Conservation (phyloP, 1,139 yeast genomes). For the Zygosaccharomyces pseudobailii region DNA sequence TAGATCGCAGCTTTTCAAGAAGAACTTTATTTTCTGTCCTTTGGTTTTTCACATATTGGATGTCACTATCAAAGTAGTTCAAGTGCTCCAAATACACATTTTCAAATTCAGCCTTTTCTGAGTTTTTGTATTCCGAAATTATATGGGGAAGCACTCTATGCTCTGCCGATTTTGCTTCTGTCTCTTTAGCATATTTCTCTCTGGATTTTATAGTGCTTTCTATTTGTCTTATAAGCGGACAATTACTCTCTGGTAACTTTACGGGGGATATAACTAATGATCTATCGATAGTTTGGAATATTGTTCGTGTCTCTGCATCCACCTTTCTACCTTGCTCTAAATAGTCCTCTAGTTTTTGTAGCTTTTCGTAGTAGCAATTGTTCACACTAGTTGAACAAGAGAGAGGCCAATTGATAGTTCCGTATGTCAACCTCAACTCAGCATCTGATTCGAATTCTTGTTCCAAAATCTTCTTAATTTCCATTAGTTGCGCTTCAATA, state of each 20-base stretch:
- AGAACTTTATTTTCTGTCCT: conserved; percentile 40
- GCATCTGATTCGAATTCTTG: conserved; percentile 57
- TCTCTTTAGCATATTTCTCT: conserved; percentile 39
- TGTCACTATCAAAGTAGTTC: conserved; percentile 36
- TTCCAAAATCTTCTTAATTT: conserved; percentile 45
- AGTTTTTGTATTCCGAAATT: conserved; percentile 42
- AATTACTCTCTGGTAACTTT: conserved; percentile 23
- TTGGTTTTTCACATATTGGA: conserved; percentile 31
- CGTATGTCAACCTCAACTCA: conserved; percentile 44
- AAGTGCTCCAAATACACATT: conserved; percentile 40
- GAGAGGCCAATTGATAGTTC: conserved; percentile 49
- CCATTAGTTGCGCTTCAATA: conserved; percentile 30
- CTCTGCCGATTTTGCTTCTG: conserved; percentile 45
- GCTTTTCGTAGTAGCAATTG: conserved; percentile 37
- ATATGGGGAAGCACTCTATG: conserved; percentile 50
- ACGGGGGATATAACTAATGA: conserved; percentile 29
- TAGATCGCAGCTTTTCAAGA: conserved; percentile 29
- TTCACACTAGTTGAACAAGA: conserved; percentile 40
- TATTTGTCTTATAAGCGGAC: conserved; percentile 23
- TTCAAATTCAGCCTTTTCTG: conserved; percentile 34
- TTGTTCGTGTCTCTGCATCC: conserved; percentile 41
- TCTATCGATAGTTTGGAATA: conserved; percentile 30
- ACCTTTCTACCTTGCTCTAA: conserved; percentile 57
- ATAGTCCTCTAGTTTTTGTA: conserved; percentile 46
- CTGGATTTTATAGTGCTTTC: conserved; percentile 22